phyloP scores from a whole-genome alignment of 306 rosid genomes.

The Comarum palustre region DNA sequence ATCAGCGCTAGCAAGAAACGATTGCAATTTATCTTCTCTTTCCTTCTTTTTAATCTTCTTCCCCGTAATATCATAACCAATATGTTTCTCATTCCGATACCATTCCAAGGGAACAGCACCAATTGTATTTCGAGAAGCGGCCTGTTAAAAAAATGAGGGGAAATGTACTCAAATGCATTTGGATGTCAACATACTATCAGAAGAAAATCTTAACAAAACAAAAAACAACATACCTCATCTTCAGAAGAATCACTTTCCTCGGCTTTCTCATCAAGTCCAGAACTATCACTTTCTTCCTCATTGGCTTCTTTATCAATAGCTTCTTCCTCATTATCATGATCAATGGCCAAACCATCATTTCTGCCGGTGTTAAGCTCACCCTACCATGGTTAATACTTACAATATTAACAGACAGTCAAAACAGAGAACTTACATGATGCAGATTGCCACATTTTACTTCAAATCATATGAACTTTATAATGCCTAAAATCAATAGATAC shows the following conservation, averaged over 20 bases:
- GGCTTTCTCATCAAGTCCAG: constrained; percentile 41
- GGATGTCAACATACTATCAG: not conserved
- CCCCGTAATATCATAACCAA: constrained; percentile 82
- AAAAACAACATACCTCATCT: constrained; percentile 63
- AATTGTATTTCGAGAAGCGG: constrained; percentile 74
- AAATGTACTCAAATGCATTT: not conserved
- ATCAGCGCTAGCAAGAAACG: constrained; percentile 75
- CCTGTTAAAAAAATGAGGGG: constrained; percentile 37
- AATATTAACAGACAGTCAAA: not conserved
- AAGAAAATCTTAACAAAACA: not conserved
- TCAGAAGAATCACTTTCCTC: constrained; percentile 94
- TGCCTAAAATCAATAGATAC: not conserved
- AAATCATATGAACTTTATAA: not conserved
- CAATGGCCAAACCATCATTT: constrained; percentile 16
- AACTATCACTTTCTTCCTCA: constrained; percentile 40
- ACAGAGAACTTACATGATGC: not conserved
- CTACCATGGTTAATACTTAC: constrained; percentile 35
- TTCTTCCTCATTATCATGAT: constrained; percentile 28
- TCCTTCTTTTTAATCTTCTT: constrained; percentile 78
- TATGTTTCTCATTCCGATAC: constrained; percentile 82
- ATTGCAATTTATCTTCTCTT: constrained; percentile 64
- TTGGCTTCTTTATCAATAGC: too few relatives aligned
- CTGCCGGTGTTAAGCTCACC: constrained; percentile 25
- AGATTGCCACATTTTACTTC: not conserved
- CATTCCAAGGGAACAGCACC: constrained; percentile 87